Percentiles rank a stretch among this genome's conserved stretches.
These are phyloP conservation scores for Terana coerulea DNA, from an alignment of 768 basidiomycete species.

Conservation along the genomic window DNA sequence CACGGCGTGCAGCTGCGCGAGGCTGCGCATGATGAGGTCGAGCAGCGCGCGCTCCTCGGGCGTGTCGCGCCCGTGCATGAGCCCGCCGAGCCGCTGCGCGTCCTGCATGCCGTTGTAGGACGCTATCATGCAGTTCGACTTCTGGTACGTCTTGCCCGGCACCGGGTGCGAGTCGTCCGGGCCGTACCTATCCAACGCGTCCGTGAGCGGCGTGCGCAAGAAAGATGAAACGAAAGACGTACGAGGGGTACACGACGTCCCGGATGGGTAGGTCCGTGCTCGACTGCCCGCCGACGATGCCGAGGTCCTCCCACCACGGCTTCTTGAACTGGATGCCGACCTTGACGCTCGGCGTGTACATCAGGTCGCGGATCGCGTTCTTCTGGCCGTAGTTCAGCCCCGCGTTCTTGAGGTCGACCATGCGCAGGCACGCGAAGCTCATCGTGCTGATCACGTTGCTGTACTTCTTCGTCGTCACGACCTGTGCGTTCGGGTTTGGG, in stretches of 20 bases:
- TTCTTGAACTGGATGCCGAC: background rate
- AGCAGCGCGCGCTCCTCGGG: background rate
- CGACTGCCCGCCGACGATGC: background rate
- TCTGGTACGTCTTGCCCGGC: too few species aligned
- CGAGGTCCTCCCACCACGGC: background rate
- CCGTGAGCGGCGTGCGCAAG: too few species aligned
- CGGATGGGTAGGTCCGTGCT: background rate
- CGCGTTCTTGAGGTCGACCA: background rate
- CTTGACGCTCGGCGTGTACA: background rate
- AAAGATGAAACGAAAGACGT: too few species aligned
- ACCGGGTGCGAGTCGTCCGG: too few species aligned
- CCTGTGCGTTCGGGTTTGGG: too few species aligned
- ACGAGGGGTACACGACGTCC: background rate
- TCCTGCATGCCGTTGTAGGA: background rate
- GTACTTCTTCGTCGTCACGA: background rate
- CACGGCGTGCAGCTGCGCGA: background rate
- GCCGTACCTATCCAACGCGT: too few species aligned
- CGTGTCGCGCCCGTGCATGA: background rate
- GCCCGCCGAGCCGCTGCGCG: background rate
- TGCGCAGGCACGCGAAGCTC: background rate
- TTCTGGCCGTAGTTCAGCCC: background rate
- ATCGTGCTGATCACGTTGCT: background rate
- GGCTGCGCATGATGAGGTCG: background rate
- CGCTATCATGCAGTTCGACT: background rate
- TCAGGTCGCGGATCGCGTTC: background rate